Conservation (phyloP, 805 yeast genomes). For the Candida arabinofermentans region DNA sequence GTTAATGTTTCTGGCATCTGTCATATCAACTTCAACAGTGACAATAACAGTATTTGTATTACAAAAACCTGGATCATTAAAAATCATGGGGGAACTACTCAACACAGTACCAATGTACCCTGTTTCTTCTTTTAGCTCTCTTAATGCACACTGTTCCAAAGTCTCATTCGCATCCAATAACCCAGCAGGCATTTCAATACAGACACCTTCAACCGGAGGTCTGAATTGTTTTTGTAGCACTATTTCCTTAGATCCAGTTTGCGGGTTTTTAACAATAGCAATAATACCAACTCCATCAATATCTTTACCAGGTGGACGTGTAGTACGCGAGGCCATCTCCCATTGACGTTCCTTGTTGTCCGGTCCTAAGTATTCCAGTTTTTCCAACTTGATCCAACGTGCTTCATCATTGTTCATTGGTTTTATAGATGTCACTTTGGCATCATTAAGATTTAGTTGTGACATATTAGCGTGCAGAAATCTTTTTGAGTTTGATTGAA, state of each 20-base stretch:
- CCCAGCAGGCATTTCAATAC: constrained; percentile 96
- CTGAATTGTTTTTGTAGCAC: constrained; percentile 86
- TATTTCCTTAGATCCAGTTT: constrained; percentile 31
- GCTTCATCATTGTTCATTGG: constrained; percentile 42
- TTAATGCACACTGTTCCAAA: constrained; percentile 71
- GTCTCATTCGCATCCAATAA: constrained; percentile 81
- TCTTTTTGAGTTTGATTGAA: constrained; percentile 6
- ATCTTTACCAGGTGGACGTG: constrained; percentile 57
- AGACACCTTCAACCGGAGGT: constrained; percentile 86
- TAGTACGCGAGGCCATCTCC: constrained; percentile 86
- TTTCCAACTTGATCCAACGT: constrained; percentile 64
- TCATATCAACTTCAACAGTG: constrained; percentile 70
- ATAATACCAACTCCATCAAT: constrained; percentile 91
- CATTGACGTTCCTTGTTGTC: constrained; percentile 68
- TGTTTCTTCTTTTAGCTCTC: constrained; percentile 90
- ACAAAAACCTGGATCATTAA: constrained; percentile 68
- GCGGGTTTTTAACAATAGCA: constrained; percentile 56
- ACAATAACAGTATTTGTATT: constrained; percentile 84
- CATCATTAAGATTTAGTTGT: constrained; percentile 19
- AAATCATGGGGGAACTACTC: constrained; percentile 27
- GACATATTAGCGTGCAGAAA: constrained; percentile 7
- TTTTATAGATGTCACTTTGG: constrained; percentile 28
- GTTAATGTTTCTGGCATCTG: constrained; percentile 56
- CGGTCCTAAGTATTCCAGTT: constrained; percentile 70
- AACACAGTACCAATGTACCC: constrained; percentile 75